phyloP scores from a whole-genome alignment of 108 stramenopile genomes.

The Fragilaria radians region DNA sequence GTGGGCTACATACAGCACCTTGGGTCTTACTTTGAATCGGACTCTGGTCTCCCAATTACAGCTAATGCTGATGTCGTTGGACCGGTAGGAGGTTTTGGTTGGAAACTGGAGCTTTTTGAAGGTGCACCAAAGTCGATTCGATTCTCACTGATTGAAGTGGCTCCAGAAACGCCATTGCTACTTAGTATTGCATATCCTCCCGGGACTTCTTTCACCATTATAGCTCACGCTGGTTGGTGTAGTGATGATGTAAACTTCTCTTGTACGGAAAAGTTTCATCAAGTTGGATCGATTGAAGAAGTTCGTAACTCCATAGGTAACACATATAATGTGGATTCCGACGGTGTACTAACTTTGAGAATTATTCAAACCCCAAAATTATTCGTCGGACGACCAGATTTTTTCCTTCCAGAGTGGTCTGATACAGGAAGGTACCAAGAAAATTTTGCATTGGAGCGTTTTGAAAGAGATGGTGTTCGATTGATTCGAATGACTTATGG shows the following conservation, averaged over 20 bases:
- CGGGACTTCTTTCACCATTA: constrained; percentile 10
- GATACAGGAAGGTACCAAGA: no score
- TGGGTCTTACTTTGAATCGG: constrained; percentile 10
- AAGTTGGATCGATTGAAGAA: constrained; percentile 5
- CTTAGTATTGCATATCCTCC: constrained; percentile 11
- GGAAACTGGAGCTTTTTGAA: constrained; percentile 16
- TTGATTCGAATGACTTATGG: no score
- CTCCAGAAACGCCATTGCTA: constrained; percentile 1
- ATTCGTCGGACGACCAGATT: constrained; percentile 1
- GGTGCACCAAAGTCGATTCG: no score
- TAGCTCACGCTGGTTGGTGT: constrained; percentile 9
- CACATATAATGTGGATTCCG: constrained; percentile 2
- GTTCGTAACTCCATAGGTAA: constrained; percentile 10
- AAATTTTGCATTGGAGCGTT: constrained; percentile 1
- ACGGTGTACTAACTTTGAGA: constrained; percentile 9
- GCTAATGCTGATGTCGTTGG: constrained; percentile 22
- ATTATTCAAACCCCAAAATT: background rate
- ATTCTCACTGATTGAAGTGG: constrained; percentile 11
- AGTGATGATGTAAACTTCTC: no score
- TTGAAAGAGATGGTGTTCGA: constrained; percentile 7
- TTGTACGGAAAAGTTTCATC: background rate
- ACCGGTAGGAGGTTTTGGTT: constrained; percentile 20
- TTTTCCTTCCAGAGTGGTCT: constrained; percentile 3
- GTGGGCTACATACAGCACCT: constrained; percentile 20
- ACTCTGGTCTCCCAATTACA: constrained; percentile 18